These are phyloP conservation scores for Flueggea neowawraea DNA, from an alignment of 441 rosid species.

Conservation along the genomic window DNA sequence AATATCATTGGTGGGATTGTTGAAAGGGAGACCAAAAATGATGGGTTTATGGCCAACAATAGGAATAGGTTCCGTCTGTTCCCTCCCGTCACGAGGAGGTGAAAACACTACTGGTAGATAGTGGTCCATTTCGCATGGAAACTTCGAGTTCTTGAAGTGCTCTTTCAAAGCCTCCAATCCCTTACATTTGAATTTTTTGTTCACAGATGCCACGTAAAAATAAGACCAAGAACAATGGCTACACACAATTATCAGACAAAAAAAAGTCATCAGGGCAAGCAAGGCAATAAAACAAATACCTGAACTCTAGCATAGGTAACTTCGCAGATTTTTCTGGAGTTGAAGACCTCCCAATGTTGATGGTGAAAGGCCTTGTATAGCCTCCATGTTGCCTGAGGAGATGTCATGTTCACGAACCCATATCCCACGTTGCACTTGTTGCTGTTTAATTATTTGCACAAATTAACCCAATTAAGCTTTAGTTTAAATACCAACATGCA, in stretches of 20 bases:
- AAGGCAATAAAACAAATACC: slow-evolving; percentile 28
- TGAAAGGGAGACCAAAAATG: neutral
- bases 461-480: neutral
- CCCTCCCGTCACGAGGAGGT: slow-evolving; percentile 85
- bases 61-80: slow-evolving; percentile 61
- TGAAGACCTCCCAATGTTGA: slow-evolving; percentile 95
- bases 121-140: slow-evolving; percentile 79
- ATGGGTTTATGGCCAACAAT: slow-evolving; percentile 33
- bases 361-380: slow-evolving; percentile 82
- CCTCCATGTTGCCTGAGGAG: slow-evolving; percentile 78
- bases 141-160: slow-evolving; percentile 93
- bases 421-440: slow-evolving; percentile 99
- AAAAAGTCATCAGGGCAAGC: neutral
- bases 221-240: neutral
- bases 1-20: neutral
- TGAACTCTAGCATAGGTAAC: slow-evolving; percentile 91
- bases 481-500: neutral
- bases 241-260: neutral
- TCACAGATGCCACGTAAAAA: neutral
- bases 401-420: slow-evolving; percentile 98
- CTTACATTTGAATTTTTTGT: slow-evolving; percentile 22
- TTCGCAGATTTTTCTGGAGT: slow-evolving; percentile 89
- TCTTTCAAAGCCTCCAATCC: slow-evolving; percentile 87
- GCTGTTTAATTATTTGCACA: slow-evolving; percentile 28
- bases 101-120: slow-evolving; percentile 83